phyloP scores from a whole-genome alignment of 225 moss, liverwort and hornwort species.

The Polytrichum formosum region DNA sequence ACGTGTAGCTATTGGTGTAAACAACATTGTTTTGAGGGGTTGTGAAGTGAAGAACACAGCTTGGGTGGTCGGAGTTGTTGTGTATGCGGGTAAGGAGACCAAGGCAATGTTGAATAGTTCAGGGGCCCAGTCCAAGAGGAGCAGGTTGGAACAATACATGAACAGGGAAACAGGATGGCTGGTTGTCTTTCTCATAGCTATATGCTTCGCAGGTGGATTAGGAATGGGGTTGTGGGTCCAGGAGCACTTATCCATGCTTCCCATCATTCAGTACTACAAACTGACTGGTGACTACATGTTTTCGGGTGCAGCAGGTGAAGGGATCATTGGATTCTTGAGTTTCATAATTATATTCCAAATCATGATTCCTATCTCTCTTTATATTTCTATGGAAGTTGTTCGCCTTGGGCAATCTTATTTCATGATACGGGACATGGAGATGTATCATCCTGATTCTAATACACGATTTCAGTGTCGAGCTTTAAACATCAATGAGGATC shows the following conservation, averaged over 20 bases:
- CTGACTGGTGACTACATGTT: constrained; percentile 18
- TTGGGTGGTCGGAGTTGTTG: constrained; percentile 49
- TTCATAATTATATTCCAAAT: constrained; percentile 48
- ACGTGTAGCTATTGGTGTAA: constrained; percentile 41
- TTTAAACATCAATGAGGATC: constrained; percentile 52
- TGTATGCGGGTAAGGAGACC: constrained; percentile 53
- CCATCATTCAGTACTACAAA: constrained; percentile 38
- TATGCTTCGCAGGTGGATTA: constrained; percentile 38
- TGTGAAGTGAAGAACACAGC: constrained; percentile 52
- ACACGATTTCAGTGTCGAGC: constrained; percentile 44
- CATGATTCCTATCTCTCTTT: constrained; percentile 58
- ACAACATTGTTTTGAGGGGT: constrained; percentile 46
- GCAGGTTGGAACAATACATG: constrained; percentile 53
- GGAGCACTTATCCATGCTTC: constrained; percentile 28
- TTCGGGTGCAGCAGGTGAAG: constrained; percentile 35
- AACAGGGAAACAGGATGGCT: constrained; percentile 53
- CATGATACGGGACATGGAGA: constrained; percentile 34
- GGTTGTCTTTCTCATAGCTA: constrained; percentile 32
- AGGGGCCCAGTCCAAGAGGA: constrained; percentile 49
- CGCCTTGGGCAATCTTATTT: constrained; percentile 52
- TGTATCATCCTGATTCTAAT: constrained; percentile 37
- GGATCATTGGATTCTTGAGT: constrained; percentile 36
- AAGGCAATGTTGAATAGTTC: constrained; percentile 61
- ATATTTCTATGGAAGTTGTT: constrained; percentile 56
- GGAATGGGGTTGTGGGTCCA: constrained; percentile 41